A percentile compares a stretch with the other conserved stretches of the same genome.
Evolutionary conservation across 352 stramenopile species (phyloP).

Genomic region (Phytophthora podocarpi): DNA sequence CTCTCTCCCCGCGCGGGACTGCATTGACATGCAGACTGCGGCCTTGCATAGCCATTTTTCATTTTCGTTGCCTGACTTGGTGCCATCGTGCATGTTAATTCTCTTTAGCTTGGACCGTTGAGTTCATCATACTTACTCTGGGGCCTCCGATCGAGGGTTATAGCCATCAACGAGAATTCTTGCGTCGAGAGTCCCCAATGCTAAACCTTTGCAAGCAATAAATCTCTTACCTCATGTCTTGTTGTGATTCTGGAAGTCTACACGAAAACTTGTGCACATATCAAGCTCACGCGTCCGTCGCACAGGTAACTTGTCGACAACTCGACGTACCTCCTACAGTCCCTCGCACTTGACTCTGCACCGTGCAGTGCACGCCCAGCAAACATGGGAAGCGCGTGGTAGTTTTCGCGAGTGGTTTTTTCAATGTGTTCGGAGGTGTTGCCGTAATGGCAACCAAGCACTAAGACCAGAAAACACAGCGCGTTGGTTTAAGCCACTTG

Average conservation of each 20-base stretch:
- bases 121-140: too few species aligned
- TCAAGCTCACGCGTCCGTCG: neutral
- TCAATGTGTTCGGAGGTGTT: too few species aligned
- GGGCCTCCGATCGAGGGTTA: slow-evolving; percentile 6
- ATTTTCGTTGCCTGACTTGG: neutral
- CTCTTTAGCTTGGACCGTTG: slow-evolving; percentile 19
- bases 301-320: slow-evolving; percentile 7
- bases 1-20: neutral
- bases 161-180: slow-evolving; percentile 18
- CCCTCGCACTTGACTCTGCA: too few species aligned
- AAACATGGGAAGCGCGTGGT: too few species aligned
- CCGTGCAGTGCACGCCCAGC: slow-evolving; percentile 7
- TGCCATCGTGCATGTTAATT: slow-evolving; percentile 24
- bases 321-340: neutral
- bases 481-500: too few species aligned
- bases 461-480: too few species aligned
- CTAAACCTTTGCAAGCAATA: slow-evolving; percentile 7
- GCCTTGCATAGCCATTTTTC: slow-evolving; percentile 16
- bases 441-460: too few species aligned
- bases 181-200: neutral
- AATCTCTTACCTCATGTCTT: neutral
- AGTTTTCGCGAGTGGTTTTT: too few species aligned
- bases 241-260: too few species aligned
- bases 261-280: neutral
- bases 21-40: neutral